Conservation (phyloP, 148 eudicot species). For the Rhododendron ferrugineum region DNA sequence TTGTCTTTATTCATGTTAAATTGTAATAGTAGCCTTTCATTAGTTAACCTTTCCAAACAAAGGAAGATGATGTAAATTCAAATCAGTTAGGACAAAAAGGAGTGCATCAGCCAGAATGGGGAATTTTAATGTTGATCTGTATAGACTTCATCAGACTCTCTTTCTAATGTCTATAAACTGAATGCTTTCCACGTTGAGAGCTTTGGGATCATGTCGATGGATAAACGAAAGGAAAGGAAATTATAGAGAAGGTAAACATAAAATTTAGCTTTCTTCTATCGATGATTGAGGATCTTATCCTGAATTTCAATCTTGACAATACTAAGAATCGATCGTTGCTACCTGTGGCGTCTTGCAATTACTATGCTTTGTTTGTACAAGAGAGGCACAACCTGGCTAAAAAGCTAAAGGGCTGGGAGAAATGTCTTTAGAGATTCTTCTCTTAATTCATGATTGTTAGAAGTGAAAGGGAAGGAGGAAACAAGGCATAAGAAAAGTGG, state of each 20-base stretch:
- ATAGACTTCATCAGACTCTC: background rate
- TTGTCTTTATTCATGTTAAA: background rate
- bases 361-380: background rate
- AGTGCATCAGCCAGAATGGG: background rate
- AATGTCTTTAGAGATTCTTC: background rate
- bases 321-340: background rate
- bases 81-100: background rate
- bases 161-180: background rate
- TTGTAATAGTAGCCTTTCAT: background rate
- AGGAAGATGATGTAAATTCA: background rate
- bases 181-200: background rate
- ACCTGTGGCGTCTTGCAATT: background rate
- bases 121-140: background rate
- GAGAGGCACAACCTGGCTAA: background rate
- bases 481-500: background rate
- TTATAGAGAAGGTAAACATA: background rate
- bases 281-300: background rate
- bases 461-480: background rate
- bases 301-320: background rate
- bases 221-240: background rate
- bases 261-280: background rate
- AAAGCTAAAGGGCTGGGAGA: background rate
- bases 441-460: background rate
- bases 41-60: background rate
- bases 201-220: background rate